Evolutionary conservation across 805 yeast genomes (phyloP).

Genomic region (Pichia nanzhaoensis): DNA sequence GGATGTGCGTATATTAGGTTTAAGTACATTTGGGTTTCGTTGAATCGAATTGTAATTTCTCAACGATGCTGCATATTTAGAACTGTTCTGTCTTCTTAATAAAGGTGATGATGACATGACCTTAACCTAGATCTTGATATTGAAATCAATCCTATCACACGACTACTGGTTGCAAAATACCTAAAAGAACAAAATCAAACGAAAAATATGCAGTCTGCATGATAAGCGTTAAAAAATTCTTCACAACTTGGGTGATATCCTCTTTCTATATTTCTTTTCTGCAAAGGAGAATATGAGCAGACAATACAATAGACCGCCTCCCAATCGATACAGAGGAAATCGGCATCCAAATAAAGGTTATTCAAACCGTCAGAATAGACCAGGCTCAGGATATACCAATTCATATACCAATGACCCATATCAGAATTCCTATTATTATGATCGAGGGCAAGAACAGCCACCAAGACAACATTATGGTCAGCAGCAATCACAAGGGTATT

Average conservation of each 20-base stretch:
- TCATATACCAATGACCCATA: no score
- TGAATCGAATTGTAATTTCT: conserved; percentile 4
- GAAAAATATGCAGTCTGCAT: neutral
- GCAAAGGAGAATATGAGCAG: neutral
- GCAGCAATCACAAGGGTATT: neutral
- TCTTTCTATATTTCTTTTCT: no score
- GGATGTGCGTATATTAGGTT: no score
- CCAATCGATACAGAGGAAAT: neutral
- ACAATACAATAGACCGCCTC: neutral
- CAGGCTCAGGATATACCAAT: no score
- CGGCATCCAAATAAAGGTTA: no score
- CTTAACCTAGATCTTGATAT: no score
- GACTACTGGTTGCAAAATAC: no score
- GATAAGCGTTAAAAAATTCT: neutral
- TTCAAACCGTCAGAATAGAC: no score
- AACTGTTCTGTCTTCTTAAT: neutral
- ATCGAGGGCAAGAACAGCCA: neutral
- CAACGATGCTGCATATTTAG: conserved; percentile 1
- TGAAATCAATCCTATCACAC: no score
- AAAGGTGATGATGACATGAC: conserved; percentile 4
- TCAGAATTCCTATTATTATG: neutral
- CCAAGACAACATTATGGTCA: neutral
- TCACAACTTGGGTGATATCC: no score
- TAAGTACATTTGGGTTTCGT: neutral
- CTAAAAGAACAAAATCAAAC: neutral